These are phyloP conservation scores for Pseudomicrostroma phylloplanum DNA, from an alignment of 1,284 basidiomycete genomes.

Conservation along the genomic window DNA sequence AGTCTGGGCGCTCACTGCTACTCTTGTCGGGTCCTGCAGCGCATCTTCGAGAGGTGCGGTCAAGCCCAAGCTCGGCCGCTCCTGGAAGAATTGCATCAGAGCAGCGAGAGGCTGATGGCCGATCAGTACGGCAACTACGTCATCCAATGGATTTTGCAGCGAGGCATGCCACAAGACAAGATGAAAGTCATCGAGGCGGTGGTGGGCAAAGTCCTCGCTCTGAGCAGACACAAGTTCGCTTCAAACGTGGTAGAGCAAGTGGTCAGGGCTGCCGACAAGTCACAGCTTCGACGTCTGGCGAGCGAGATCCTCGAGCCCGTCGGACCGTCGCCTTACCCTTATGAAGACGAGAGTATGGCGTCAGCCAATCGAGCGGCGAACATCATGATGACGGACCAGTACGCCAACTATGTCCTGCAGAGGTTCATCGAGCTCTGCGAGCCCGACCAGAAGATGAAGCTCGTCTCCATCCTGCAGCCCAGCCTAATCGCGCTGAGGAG, in stretches of 20 bases:
- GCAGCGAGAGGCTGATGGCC: constrained; percentile 54
- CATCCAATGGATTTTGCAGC: constrained; percentile 83
- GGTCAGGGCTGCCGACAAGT: constrained; percentile 62
- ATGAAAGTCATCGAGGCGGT: constrained; percentile 66
- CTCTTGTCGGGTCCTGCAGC: constrained; percentile 89
- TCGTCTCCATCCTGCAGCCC: constrained; percentile 26
- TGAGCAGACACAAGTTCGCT: constrained; percentile 75
- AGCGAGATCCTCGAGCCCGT: constrained; percentile 67
- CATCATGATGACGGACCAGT: constrained; percentile 82
- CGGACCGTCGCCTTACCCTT: neutral
- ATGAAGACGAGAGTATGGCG: neutral
- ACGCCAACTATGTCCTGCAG: constrained; percentile 58
- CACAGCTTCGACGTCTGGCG: constrained; percentile 65
- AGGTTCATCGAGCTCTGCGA: constrained; percentile 42
- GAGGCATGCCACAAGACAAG: constrained; percentile 67
- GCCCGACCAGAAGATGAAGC: constrained; percentile 19
- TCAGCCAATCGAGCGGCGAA: constrained; percentile 21
- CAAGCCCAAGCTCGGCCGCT: constrained; percentile 62
- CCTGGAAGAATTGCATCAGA: constrained; percentile 75
- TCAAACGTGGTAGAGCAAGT: constrained; percentile 96
- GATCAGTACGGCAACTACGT: constrained; percentile 70
- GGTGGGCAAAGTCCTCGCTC: constrained; percentile 68
- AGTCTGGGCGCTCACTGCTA: constrained; percentile 83
- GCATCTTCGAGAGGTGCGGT: constrained; percentile 70
- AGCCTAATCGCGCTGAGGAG: constrained; percentile 21